Evolutionary conservation across 331 rosid genomes (phyloP), one percentile per base, ranked within the genome.

Genomic region (Prunus yedoensis): DNA sequence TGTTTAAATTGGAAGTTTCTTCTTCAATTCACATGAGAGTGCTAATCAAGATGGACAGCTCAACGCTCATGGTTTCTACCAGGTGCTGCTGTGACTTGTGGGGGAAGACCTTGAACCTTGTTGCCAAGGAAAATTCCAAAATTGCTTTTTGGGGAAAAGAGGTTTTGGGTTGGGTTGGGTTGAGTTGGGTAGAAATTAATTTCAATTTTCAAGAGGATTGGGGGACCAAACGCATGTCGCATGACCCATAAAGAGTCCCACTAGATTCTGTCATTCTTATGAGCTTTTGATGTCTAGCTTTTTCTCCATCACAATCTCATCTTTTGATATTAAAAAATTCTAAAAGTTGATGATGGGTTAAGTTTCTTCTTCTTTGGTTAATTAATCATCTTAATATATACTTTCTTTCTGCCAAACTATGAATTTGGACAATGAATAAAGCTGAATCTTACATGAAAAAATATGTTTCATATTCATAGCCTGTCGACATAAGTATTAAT

Each of bases 201-300:
- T 38, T 61, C 52, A 51, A 70, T 49, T 76, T 58, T 49, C 18
- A 71, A 70, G 60, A 71, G 63, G 61, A 74, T 21, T 17, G 4
- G 78, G 84, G 66, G 68, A 61, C 74, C 75, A 64, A 81, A 65
- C 38, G 71, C 32, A 70, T 65, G 45, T 46, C 63, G n/a, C 57
- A 74, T 68, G 47, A 9, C 70, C 67, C 15, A 10, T 17, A 21
- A 66, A 43, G 65, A 54, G 52, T 30, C 68, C 74, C 62, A 67
- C 70, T 70, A 79, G 68, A 75, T 74, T 50, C 47, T 83, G 27
- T 65, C 74, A 13, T 43, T 62, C 7, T 11, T 47, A 10, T 52
- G 10, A 30, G 18, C 15, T 16, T 56, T 64, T 11, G 74, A 73
- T 45, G 16, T 32, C 21, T 46, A 62, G 14, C 65, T 35, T 52